Conservation (phyloP, 306 rosid species). For the Prinsepia uniflora region DNA sequence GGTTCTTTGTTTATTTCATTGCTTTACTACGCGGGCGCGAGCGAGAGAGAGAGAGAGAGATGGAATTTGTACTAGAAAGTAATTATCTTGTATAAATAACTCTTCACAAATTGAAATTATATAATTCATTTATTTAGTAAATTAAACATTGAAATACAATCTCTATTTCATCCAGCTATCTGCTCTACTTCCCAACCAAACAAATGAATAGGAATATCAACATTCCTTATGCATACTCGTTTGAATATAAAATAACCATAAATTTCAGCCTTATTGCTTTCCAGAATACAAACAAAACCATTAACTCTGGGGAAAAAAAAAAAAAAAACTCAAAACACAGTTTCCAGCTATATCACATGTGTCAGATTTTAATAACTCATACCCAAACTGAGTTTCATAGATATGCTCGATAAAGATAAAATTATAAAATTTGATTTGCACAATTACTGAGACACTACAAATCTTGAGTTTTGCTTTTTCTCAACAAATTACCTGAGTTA, state of each 20-base stretch:
- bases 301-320: neutral
- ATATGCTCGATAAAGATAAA: neutral
- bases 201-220: neutral
- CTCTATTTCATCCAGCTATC: conserved; percentile 7
- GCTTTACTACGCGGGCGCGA: neutral
- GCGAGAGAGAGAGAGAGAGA: neutral
- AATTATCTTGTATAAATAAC: neutral
- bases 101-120: neutral
- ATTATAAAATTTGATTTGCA: neutral
- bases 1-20: neutral
- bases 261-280: neutral
- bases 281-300: neutral
- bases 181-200: neutral
- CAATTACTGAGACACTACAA: neutral
- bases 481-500: conserved; percentile 74
- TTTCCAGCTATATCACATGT: neutral
- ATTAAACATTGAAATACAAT: neutral
- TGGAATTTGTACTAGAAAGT: neutral
- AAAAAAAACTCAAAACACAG: conserved; percentile 1
- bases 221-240: neutral
- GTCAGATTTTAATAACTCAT: neutral
- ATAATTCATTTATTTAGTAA: neutral
- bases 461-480: neutral
- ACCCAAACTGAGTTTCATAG: neutral
- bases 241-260: no score